Percentiles rank a stretch among this genome's conserved stretches.
phyloP scores from a whole-genome alignment of 2,329 filamentous ascomycete genomes.

The Cladosporium sp. region DNA sequence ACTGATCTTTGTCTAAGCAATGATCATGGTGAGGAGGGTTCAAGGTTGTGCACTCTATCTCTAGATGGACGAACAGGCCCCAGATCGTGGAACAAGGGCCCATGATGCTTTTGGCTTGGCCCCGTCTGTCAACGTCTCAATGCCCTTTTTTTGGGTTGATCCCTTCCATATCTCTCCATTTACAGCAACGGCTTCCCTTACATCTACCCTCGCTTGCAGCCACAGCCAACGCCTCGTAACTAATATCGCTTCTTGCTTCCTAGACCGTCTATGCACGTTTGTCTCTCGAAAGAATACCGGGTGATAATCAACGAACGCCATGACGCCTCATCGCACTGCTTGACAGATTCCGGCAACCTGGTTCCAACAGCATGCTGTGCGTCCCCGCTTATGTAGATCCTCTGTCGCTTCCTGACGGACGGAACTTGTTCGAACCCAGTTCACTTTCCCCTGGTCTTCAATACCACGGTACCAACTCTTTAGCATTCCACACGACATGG shows the following conservation, averaged over 20 bases:
- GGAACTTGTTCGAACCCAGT: conserved; percentile 13
- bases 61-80: conserved; percentile 1
- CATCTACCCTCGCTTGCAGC: conserved; percentile 3
- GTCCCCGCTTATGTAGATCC: conserved; percentile 27
- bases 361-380: conserved; percentile 28
- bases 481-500: conserved; percentile 17
- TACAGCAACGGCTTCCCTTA: conserved; percentile 9
- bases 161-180: conserved; percentile 4
- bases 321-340: conserved; percentile 7
- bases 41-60: conserved; percentile 7
- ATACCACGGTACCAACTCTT: conserved; percentile 4
- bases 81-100: conserved; percentile 11
- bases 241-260: conserved; percentile 1
- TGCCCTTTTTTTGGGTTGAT: conserved; percentile 3
- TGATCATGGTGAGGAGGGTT: conserved; percentile 10
- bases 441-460: not conserved
- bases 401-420: conserved; percentile 14
- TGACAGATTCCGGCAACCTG: conserved; percentile 22
- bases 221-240: conserved; percentile 5
- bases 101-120: conserved; percentile 7
- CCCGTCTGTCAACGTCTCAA: conserved; percentile 4
- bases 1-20: not conserved
- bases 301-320: conserved; percentile 4
- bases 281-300: conserved; percentile 3
- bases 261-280: conserved; percentile 7